phyloP scores from a whole-genome alignment of 257 asterid species.

The Ligustrum vulgare region DNA sequence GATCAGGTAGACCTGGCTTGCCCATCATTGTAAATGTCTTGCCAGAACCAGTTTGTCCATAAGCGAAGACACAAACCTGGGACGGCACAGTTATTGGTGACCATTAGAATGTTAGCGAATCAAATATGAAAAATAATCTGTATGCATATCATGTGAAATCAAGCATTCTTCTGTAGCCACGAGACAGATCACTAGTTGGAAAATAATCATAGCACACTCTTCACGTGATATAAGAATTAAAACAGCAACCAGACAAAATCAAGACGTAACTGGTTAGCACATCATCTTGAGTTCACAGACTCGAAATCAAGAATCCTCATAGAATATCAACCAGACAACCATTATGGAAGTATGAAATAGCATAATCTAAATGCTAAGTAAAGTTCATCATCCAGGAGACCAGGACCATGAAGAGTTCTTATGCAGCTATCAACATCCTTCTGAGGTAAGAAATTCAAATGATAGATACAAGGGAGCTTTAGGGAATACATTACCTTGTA shows the following conservation, averaged over 20 bases:
- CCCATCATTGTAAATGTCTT: conserved; percentile 99
- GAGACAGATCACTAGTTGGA: not conserved
- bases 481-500: conserved; percentile 60
- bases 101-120: not conserved
- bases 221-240: not conserved
- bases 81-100: conserved; percentile 9
- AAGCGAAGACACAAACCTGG: conserved; percentile 95
- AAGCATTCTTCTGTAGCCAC: not conserved
- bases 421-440: conserved; percentile 4
- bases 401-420: not conserved
- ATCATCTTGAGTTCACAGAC: not conserved
- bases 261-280: not conserved
- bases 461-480: not conserved
- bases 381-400: not conserved
- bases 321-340: not conserved
- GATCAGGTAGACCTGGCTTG: conserved; percentile 59
- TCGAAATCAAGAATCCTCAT: not conserved
- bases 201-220: not conserved
- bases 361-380: not conserved
- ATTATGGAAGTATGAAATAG: not conserved
- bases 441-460: conserved; percentile 7
- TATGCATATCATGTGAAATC: not conserved
- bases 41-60: conserved; percentile 98
- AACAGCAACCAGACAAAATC: not conserved
- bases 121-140: not conserved